Conservation (phyloP, 2,329 filamentous ascomycete genomes). For the Helotiales sp. region DNA sequence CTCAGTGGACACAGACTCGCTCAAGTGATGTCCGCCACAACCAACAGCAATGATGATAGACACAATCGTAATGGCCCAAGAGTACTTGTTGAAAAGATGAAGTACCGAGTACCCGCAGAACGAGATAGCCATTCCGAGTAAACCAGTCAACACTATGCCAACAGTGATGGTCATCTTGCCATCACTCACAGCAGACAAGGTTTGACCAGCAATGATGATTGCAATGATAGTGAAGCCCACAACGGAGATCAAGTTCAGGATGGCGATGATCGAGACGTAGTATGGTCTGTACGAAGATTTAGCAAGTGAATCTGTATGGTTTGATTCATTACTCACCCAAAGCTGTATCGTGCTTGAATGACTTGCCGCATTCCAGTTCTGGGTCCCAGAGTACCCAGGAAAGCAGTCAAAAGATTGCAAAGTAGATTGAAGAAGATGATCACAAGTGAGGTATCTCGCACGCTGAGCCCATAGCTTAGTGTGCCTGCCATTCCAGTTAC, state of each 20-base stretch:
- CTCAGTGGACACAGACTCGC: constrained; percentile 44
- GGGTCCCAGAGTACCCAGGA: constrained; percentile 57
- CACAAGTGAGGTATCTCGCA: constrained; percentile 52
- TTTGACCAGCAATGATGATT: constrained; percentile 60
- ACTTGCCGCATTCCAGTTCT: constrained; percentile 66
- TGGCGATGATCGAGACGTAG: constrained; percentile 56
- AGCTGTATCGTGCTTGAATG: constrained; percentile 63
- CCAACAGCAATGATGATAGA: constrained; percentile 55
- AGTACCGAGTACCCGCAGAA: constrained; percentile 60
- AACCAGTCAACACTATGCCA: constrained; percentile 60
- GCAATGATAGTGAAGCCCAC: constrained; percentile 64
- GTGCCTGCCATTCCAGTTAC: constrained; percentile 65
- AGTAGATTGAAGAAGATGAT: constrained; percentile 65
- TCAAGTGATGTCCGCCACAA: constrained; percentile 50
- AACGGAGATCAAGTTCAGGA: constrained; percentile 63
- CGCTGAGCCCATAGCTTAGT: constrained; percentile 50
- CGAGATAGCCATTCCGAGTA: constrained; percentile 58
- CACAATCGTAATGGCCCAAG: constrained; percentile 56
- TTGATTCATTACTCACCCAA: constrained; percentile 40
- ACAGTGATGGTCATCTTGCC: constrained; percentile 51
- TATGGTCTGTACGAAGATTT: constrained; percentile 45
- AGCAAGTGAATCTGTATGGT: not conserved
- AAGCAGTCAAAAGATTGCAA: constrained; percentile 54
- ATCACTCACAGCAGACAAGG: constrained; percentile 52
- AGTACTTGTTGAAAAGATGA: constrained; percentile 58